phyloP scores from a whole-genome alignment of 2,329 filamentous ascomycete genomes.

The Nemania sp. region DNA sequence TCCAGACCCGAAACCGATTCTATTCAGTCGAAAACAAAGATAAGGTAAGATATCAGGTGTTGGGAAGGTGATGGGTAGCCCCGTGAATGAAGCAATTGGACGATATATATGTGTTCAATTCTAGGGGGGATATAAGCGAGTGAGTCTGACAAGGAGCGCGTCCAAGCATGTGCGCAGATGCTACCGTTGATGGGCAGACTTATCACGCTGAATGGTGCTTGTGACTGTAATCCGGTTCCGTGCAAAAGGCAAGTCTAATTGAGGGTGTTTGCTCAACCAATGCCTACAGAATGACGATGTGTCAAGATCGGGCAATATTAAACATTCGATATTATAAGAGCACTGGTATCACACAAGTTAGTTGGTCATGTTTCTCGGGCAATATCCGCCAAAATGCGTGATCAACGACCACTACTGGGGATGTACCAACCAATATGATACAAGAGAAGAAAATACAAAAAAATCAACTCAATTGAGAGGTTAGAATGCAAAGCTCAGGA shows the following conservation, averaged over 20 bases:
- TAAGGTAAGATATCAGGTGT: constrained; percentile 11
- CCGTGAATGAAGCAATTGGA: constrained; percentile 9
- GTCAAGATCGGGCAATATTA: constrained; percentile 47
- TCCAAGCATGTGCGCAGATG: constrained; percentile 36
- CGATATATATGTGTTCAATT: constrained; percentile 15
- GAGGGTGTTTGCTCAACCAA: constrained; percentile 35
- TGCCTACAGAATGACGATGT: constrained; percentile 32
- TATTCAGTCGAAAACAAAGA: not conserved
- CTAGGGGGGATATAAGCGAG: constrained; percentile 37
- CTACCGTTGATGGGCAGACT: constrained; percentile 13
- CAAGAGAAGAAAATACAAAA: constrained; percentile 50
- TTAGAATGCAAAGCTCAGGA: constrained; percentile 36
- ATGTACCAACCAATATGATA: constrained; percentile 59
- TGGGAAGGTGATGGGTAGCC: constrained; percentile 7
- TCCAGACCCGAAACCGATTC: not conserved
- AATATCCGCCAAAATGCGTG: constrained; percentile 34
- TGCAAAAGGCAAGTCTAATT: constrained; percentile 38
- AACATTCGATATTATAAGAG: constrained; percentile 51
- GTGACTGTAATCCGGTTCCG: constrained; percentile 14
- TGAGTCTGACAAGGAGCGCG: constrained; percentile 38
- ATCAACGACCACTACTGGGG: constrained; percentile 46
- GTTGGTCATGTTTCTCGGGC: constrained; percentile 36
- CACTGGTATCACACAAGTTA: constrained; percentile 46
- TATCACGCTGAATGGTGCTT: constrained; percentile 16
- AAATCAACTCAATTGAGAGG: constrained; percentile 47